phyloP scores from a whole-genome alignment of 176 grass and related monocot species.

The Elaeis guineensis region DNA sequence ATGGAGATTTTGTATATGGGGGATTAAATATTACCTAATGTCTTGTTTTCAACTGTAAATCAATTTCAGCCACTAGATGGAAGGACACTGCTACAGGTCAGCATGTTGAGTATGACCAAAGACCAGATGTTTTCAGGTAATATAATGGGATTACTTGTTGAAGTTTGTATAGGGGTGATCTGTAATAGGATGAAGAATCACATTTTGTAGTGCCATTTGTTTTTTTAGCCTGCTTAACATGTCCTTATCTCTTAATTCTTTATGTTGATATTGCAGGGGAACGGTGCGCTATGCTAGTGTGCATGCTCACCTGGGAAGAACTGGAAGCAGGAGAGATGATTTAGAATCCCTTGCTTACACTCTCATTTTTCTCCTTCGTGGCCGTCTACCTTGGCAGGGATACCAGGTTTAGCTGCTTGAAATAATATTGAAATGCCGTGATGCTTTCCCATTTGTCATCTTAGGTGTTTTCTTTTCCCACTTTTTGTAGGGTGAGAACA shows the following conservation, averaged over 20 bases:
- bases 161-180: no score
- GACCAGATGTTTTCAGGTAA: conserved; percentile 1
- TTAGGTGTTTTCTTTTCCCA: background rate
- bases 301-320: conserved; percentile 9
- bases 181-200: background rate
- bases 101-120: conserved; percentile 8
- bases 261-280: background rate
- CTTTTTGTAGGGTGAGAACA: conserved; percentile 7
- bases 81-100: background rate
- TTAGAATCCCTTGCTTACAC: conserved; percentile 5
- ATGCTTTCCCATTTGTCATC: background rate
- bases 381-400: conserved; percentile 10
- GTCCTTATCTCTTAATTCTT: background rate
- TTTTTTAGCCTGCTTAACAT: background rate
- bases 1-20: background rate
- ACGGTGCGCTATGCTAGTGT: conserved; percentile 6
- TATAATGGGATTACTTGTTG: background rate
- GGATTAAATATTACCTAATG: background rate
- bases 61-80: background rate
- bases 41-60: background rate
- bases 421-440: background rate
- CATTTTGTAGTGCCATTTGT: background rate
- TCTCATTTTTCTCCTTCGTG: background rate
- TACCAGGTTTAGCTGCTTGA: background rate
- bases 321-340: conserved; percentile 5